phyloP scores from a whole-genome alignment of 345 rosid species.

The Leavenworthia alabamica region DNA sequence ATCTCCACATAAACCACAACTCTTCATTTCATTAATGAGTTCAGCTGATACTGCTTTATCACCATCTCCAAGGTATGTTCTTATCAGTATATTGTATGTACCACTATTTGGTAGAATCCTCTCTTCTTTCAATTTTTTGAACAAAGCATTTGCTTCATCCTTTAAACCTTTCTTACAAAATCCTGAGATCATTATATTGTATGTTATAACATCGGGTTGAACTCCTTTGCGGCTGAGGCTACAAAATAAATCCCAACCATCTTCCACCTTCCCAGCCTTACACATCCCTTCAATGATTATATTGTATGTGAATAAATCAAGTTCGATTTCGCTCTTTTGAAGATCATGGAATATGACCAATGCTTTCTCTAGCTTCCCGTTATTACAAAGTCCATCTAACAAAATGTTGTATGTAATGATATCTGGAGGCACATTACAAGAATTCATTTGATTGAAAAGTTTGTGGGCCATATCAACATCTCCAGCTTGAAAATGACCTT shows the following conservation, averaged over 20 bases:
- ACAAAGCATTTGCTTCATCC: not conserved
- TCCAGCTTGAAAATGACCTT: not conserved
- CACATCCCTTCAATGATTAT: not conserved
- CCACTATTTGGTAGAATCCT: not conserved
- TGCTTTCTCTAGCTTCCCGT: no score
- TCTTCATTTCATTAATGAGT: not conserved
- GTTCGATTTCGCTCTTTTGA: not conserved
- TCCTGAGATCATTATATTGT: not conserved
- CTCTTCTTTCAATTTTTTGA: not conserved
- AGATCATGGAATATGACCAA: no score
- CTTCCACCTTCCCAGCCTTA: not conserved
- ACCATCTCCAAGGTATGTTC: not conserved
- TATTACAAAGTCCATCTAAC: no score
- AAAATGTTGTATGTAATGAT: no score
- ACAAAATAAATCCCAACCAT: not conserved
- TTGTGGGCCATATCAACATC: no score
- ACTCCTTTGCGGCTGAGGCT: not conserved
- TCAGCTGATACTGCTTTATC: not conserved
- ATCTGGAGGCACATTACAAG: no score
- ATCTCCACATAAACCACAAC: not conserved
- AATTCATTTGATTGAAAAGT: no score
- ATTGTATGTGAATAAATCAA: not conserved
- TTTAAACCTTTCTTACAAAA: not conserved
- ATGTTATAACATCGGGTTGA: not conserved
- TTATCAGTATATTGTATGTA: not conserved